Conservation (phyloP, 139 green algal genomes). For the Haematococcus sp. region DNA sequence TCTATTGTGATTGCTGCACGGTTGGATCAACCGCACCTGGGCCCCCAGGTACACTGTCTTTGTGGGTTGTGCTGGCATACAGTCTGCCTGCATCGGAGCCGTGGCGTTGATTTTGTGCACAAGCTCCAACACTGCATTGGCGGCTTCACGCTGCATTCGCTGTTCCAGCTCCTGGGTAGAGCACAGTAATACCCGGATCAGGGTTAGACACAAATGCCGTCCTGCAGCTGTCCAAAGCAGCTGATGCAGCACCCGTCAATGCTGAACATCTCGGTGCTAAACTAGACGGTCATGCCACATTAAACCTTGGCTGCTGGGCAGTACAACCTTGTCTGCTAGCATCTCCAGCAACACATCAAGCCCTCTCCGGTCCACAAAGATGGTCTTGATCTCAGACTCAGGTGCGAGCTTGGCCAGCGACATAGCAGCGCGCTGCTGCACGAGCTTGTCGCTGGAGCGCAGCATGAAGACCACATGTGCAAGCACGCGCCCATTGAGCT, state of each 20-base stretch:
- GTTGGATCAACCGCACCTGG: slow-evolving; percentile 38
- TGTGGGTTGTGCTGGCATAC: slow-evolving; percentile 46
- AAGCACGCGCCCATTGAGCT: slow-evolving; percentile 55
- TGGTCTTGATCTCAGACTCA: slow-evolving; percentile 59
- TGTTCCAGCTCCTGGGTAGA: background rate
- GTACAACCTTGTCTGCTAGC: slow-evolving; percentile 57
- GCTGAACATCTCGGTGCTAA: too few relatives aligned
- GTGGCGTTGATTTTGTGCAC: slow-evolving; percentile 70
- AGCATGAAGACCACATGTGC: slow-evolving; percentile 76
- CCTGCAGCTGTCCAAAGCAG: too few relatives aligned
- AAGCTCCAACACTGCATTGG: slow-evolving; percentile 72
- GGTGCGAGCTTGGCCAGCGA: slow-evolving; percentile 79
- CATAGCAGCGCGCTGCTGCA: slow-evolving; percentile 70
- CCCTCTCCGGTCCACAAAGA: slow-evolving; percentile 77
- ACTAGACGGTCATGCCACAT: too few relatives aligned
- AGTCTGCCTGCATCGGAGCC: slow-evolving; percentile 44
- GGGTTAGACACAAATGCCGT: too few relatives aligned
- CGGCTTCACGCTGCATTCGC: slow-evolving; percentile 53
- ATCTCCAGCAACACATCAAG: slow-evolving; percentile 87
- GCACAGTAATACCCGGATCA: too few relatives aligned
- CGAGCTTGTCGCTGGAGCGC: slow-evolving; percentile 48
- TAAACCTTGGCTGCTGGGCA: too few relatives aligned
- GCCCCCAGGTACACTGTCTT: slow-evolving; percentile 48
- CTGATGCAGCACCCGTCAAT: too few relatives aligned
- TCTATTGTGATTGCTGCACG: too few relatives aligned